Evolutionary conservation across 129 eudicot genomes (phyloP), one percentile per base, ranked within the genome.

Genomic region (Gnaphalium uliginosum): DNA sequence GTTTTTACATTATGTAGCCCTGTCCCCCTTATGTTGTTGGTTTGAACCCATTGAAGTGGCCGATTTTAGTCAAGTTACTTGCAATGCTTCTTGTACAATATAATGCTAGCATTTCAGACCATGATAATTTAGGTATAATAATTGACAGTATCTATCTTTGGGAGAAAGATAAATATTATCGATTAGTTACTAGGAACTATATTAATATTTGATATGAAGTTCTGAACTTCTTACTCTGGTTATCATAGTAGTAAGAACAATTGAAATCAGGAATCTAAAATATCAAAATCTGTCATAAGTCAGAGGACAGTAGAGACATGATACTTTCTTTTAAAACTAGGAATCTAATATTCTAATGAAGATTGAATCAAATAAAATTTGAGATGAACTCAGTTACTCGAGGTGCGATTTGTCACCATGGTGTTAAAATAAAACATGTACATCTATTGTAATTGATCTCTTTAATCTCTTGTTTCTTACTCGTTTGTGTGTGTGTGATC

Each of bases 391-490:
- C 59, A 53, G 59, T 53, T 51, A 53, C 19, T 53, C 8, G n/a
- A 53, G 59, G 22, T 53, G 59, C 23, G 7, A 13, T 21, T 39
- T 67, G 22, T 32, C 13, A 8, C 14, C 46, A 39, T 8, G 46
- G 13, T 39, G 4, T 1, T 39, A 39, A 10, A 39, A 39, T 14
- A 39, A 39, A 8, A 33, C 9, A 6, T 33, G 13, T 39, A 22
- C 51, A n/a, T 68, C 27, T 75, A 57, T 75, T 15, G 2, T 59
- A 58, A 51, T 81, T 22, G 4, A 30, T 26, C 4, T 29, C 39
- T 21, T 46, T 7, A 39, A 37, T 23, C n/a, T 43, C 19, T 54
- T 25, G 6, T 22, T 23, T 59, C 39, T 58, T 67, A 33, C 32
- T 22, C 21, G 8, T 61, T 8, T 67, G 3, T 37, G 18, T 66